These are phyloP conservation scores for Verticillium nubilum DNA, from an alignment of 2,329 filamentous ascomycete genomes.

Conservation along the genomic window DNA sequence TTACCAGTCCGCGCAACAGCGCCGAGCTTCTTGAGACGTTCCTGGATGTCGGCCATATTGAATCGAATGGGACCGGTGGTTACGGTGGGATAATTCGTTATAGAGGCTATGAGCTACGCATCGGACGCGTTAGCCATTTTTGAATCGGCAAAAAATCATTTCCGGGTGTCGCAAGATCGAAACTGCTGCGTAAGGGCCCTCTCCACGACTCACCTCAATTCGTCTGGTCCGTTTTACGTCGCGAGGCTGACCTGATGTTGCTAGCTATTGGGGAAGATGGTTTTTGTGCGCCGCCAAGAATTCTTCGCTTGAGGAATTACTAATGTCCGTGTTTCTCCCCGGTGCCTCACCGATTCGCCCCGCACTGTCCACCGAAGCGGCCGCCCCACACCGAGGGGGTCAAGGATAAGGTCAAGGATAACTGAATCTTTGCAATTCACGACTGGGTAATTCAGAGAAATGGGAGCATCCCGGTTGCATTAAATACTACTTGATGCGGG, in stretches of 20 bases:
- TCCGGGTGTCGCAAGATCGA: neutral
- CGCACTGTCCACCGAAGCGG: neutral
- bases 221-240: slow-evolving; percentile 7
- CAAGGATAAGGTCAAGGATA: no score
- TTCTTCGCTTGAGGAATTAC: slow-evolving; percentile 14
- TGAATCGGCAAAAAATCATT: neutral
- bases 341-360: neutral
- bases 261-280: slow-evolving; percentile 5
- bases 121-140: neutral
- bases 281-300: slow-evolving; percentile 15
- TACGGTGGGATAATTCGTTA: slow-evolving; percentile 4
- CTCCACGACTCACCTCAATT: slow-evolving; percentile 3
- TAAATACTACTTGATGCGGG: no score
- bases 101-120: neutral
- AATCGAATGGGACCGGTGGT: slow-evolving; percentile 12
- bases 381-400: neutral
- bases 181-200: neutral
- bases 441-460: no score
- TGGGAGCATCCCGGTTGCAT: no score
- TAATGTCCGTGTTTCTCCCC: slow-evolving; percentile 3
- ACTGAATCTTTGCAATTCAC: no score
- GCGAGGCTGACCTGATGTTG: slow-evolving; percentile 10
- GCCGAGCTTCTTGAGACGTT: slow-evolving; percentile 56
- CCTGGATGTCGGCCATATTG: slow-evolving; percentile 52
- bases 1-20: slow-evolving; percentile 59